Conservation (phyloP, 495 filamentous ascomycete species). For the Saxispiralis lemnorum region DNA sequence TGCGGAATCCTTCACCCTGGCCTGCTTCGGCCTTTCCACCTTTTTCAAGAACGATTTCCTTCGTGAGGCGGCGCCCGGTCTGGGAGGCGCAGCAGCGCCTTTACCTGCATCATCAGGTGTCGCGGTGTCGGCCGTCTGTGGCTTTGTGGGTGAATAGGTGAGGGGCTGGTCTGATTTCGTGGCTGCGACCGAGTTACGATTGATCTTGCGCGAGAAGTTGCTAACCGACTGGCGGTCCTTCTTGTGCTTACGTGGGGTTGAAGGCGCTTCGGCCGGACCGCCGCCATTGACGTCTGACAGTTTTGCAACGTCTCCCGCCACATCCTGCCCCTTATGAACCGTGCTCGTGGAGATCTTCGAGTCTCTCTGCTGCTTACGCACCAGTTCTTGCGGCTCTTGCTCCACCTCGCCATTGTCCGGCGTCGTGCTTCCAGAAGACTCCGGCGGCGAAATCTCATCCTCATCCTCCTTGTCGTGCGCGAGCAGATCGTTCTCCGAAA, state of each 20-base stretch:
- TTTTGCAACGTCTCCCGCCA: constrained; percentile 3
- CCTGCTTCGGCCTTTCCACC: neutral
- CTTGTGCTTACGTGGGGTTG: constrained; percentile 2
- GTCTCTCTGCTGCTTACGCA: constrained; percentile 10
- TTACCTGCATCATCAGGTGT: neutral
- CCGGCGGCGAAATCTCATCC: constrained; percentile 5
- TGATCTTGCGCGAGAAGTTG: constrained; percentile 8
- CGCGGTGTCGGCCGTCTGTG: neutral
- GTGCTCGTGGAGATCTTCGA: constrained; percentile 11
- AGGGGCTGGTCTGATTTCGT: constrained; percentile 3
- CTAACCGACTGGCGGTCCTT: constrained; percentile 1
- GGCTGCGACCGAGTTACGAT: constrained; percentile 4
- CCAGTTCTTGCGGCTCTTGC: neutral
- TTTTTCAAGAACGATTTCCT: constrained; percentile 7
- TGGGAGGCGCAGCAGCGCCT: neutral
- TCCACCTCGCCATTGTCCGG: constrained; percentile 10
- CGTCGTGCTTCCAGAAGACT: constrained; percentile 15
- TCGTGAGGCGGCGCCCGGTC: neutral
- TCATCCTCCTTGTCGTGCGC: neutral
- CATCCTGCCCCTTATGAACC: neutral
- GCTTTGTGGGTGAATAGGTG: constrained; percentile 10
- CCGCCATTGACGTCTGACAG: neutral
- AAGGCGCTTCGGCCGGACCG: neutral
- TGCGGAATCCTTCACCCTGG: constrained; percentile 1
- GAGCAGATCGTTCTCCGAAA: constrained; percentile 10